phyloP scores from a whole-genome alignment of 139 green algal species.

The Spirogloea muscicola region DNA sequence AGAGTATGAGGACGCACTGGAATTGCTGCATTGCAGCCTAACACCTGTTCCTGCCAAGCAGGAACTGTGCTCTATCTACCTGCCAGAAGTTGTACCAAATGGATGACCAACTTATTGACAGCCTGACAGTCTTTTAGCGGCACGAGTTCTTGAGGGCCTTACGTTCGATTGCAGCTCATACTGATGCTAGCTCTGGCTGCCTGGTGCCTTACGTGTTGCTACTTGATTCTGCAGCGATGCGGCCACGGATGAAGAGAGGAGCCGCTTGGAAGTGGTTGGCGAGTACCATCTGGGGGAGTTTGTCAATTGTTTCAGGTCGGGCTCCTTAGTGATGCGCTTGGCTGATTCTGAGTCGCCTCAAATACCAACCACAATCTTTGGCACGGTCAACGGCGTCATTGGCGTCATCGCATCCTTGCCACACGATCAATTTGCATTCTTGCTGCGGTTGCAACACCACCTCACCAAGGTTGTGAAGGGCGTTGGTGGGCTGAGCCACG shows the following conservation, averaged over 20 bases:
- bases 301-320: constrained; percentile 84
- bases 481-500: constrained; percentile 82
- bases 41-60: no score
- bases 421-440: constrained; percentile 61
- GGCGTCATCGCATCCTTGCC: constrained; percentile 81
- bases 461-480: constrained; percentile 69
- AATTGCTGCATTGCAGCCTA: no score
- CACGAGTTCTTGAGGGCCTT: no score
- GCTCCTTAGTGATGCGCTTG: constrained; percentile 91
- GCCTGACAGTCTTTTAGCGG: no score
- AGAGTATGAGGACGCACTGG: background rate
- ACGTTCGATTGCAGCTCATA: no score
- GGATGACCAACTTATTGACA: no score
- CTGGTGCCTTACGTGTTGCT: background rate
- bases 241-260: constrained; percentile 80
- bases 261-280: constrained; percentile 74
- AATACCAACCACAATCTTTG: constrained; percentile 81
- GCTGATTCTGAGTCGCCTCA: constrained; percentile 66
- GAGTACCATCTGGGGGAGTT: constrained; percentile 88
- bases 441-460: constrained; percentile 68
- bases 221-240: constrained; percentile 57
- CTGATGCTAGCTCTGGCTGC: no score
- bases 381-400: constrained; percentile 82
- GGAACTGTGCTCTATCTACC: no score
- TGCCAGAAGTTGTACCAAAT: no score